A percentile compares a stretch with the other conserved stretches of the same genome.
These are phyloP conservation scores for Rubroboletus satanas DNA, from an alignment of 768 basidiomycete genomes.

Conservation along the genomic window DNA sequence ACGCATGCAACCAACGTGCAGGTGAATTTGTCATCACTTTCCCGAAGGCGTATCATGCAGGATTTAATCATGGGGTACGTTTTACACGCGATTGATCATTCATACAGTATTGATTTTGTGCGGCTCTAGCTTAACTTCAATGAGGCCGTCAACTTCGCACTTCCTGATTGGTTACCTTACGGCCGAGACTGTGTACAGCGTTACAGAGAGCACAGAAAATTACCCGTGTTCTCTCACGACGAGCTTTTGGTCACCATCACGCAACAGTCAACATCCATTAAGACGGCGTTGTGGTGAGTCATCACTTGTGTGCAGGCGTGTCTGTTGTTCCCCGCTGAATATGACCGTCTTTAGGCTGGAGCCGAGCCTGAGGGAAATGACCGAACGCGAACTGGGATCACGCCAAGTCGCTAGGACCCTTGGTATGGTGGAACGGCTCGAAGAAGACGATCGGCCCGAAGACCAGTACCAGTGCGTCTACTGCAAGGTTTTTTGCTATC, in stretches of 20 bases:
- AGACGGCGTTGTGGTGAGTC: slow-evolving; percentile 87
- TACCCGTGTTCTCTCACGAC: slow-evolving; percentile 97
- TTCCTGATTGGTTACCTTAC: slow-evolving; percentile 89
- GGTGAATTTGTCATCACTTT: slow-evolving; percentile 98
- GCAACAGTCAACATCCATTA: slow-evolving; percentile 88
- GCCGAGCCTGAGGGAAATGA: slow-evolving; percentile 84
- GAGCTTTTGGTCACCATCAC: slow-evolving; percentile 97
- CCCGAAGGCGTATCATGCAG: slow-evolving; percentile 96
- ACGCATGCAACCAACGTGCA: slow-evolving; percentile 92
- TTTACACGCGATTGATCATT: slow-evolving; percentile 25
- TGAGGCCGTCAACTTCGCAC: slow-evolving; percentile 97
- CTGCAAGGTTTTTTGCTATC: slow-evolving; percentile 94
- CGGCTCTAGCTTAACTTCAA: slow-evolving; percentile 86
- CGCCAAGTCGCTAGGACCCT: slow-evolving; percentile 59
- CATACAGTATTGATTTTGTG: slow-evolving; percentile 22
- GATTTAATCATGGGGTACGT: slow-evolving; percentile 96
- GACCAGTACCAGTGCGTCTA: slow-evolving; percentile 93
- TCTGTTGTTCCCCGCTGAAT: slow-evolving; percentile 21
- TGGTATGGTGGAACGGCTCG: slow-evolving; percentile 64
- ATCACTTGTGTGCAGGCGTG: slow-evolving; percentile 6
- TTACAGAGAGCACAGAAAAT: slow-evolving; percentile 86
- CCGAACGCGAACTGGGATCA: slow-evolving; percentile 69
- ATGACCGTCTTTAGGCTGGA: slow-evolving; percentile 57
- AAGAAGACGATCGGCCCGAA: slow-evolving; percentile 79
- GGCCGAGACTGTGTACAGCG: slow-evolving; percentile 86